Percentiles rank a stretch among this genome's conserved stretches.
These are phyloP conservation scores for Hypoxylon sp. DNA, from an alignment of 2,329 filamentous ascomycete genomes.

Conservation along the genomic window DNA sequence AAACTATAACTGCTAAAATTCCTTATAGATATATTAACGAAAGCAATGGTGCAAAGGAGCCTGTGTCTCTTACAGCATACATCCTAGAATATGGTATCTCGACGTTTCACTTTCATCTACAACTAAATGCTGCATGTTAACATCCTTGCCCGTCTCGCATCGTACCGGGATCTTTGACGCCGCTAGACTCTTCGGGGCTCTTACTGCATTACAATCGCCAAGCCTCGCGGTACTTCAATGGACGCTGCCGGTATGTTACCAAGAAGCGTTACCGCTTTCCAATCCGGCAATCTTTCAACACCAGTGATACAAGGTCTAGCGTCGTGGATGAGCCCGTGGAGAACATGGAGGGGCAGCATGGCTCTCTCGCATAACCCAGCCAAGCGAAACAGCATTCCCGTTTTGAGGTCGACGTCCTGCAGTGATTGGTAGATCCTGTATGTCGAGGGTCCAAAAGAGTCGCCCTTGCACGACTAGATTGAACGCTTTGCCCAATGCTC, in stretches of 20 bases:
- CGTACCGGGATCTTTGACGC: conserved; percentile 34
- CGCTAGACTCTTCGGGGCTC: conserved; percentile 21
- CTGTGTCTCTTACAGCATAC: conserved; percentile 13
- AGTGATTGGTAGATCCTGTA: conserved; percentile 35
- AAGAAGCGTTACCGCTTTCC: conserved; percentile 17
- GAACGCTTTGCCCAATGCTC: conserved; percentile 29
- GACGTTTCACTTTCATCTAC: conserved; percentile 41
- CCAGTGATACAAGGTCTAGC: conserved; percentile 31
- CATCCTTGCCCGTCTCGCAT: conserved; percentile 41
- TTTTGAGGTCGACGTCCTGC: conserved; percentile 34
- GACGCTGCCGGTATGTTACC: conserved; percentile 6
- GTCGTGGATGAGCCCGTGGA: conserved; percentile 33
- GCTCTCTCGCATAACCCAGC: conserved; percentile 25
- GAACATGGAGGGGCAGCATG: conserved; percentile 30
- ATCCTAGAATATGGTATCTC: conserved; percentile 31
- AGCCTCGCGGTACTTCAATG: conserved; percentile 13
- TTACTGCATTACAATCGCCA: conserved; percentile 27
- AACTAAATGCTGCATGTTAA: conserved; percentile 35
- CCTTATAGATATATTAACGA: conserved; percentile 7
- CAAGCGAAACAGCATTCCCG: conserved; percentile 33
- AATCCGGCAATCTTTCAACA: conserved; percentile 9
- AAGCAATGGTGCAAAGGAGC: conserved; percentile 11
- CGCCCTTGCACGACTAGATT: conserved; percentile 31
- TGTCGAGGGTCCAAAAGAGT: conserved; percentile 26
- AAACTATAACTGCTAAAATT: conserved; percentile 5